phyloP scores from a whole-genome alignment of 164 flowering plant species.

The Sextonia rubra region DNA sequence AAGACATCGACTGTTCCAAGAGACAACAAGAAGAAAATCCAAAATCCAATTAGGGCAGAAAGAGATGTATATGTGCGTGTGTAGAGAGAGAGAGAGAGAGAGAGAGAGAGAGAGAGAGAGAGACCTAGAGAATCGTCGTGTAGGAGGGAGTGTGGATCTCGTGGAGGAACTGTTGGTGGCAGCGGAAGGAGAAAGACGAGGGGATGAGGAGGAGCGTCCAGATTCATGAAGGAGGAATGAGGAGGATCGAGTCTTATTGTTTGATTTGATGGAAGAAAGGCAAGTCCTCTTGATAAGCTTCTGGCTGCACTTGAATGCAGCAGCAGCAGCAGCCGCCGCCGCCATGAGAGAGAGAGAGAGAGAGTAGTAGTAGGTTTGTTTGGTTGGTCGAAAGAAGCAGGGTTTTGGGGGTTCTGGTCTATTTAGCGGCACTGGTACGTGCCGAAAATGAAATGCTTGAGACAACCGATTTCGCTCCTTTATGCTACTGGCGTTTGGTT shows the following conservation, averaged over 20 bases:
- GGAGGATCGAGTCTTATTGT: slow-evolving; percentile 7
- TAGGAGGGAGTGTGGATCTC: slow-evolving; percentile 3
- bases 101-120: background rate
- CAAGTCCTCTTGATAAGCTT: slow-evolving; percentile 41
- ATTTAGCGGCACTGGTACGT: too few species aligned
- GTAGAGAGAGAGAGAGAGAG: background rate
- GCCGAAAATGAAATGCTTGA: too few species aligned
- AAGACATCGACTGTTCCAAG: slow-evolving; percentile 29
- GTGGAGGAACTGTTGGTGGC: slow-evolving; percentile 18
- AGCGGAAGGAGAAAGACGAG: slow-evolving; percentile 27
- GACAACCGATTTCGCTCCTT: too few species aligned
- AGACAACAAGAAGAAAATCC: background rate
- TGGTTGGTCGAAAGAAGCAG: too few species aligned
- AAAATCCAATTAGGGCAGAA: background rate
- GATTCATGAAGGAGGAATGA: slow-evolving; percentile 3
- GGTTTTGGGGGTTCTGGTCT: too few species aligned
- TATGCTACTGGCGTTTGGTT: too few species aligned
- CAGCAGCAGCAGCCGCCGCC: background rate
- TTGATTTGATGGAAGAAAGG: slow-evolving; percentile 32
- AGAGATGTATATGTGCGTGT: background rate
- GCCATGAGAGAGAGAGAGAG: background rate
- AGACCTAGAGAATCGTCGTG: background rate
- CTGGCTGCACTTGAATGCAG: slow-evolving; percentile 42
- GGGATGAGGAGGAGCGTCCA: slow-evolving; percentile 20
- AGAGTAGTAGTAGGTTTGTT: background rate